Conservation (phyloP, 208 protist species). For the Trypanosoma conorhini region DNA sequence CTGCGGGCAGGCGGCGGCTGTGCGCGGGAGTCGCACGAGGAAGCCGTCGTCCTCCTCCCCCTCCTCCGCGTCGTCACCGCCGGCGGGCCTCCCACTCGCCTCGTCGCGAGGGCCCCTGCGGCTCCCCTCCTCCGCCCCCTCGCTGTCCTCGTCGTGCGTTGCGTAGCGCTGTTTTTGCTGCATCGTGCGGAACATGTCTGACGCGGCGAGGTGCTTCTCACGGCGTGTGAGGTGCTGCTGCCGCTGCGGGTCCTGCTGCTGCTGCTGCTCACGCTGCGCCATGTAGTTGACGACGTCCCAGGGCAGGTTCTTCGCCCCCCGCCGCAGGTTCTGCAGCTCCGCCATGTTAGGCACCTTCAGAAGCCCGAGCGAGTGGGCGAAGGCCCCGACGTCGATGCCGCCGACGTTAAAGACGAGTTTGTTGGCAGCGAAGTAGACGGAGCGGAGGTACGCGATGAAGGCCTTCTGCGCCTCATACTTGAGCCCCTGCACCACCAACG, state of each 20-base stretch:
- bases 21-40: conserved; percentile 11
- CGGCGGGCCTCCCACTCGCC: background rate
- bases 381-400: conserved; percentile 87
- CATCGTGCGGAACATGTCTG: conserved; percentile 84
- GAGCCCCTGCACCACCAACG: conserved; percentile 93
- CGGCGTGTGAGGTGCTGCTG: conserved; percentile 55
- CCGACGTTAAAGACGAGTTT: conserved; percentile 96
- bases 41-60: conserved; percentile 19
- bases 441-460: conserved; percentile 97
- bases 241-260: conserved; percentile 8
- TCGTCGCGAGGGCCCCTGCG: background rate
- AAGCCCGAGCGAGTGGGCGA: conserved; percentile 94
- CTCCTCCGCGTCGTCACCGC: background rate
- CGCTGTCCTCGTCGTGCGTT: conserved; percentile 34
- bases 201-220: conserved; percentile 82
- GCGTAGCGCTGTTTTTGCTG: conserved; percentile 80
- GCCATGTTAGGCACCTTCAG: conserved; percentile 92
- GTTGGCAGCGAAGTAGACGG: conserved; percentile 94
- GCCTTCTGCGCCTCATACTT: conserved; percentile 98
- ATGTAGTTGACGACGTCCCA: conserved; percentile 92
- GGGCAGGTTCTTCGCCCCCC: conserved; percentile 88
- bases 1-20: background rate
- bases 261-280: conserved; percentile 26
- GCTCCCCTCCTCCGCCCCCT: conserved; percentile 46
- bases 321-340: conserved; percentile 79